Conservation (phyloP, 768 basidiomycete genomes). For the Leucocoprinus leucothites region DNA sequence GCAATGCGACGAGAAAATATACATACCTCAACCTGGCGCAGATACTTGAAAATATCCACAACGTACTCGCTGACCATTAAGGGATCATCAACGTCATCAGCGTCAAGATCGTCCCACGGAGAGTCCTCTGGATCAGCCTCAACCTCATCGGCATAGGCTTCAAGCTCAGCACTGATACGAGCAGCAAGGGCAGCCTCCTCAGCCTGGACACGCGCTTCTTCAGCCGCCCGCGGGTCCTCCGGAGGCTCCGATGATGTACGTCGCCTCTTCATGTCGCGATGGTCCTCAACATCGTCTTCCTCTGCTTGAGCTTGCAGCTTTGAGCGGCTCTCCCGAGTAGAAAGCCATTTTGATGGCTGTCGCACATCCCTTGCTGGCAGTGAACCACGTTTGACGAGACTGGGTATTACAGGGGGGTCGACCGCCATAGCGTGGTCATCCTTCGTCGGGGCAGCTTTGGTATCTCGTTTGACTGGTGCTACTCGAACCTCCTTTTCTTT, state of each 20-base stretch:
- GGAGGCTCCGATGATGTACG: conserved; percentile 65
- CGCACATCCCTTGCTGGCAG: conserved; percentile 26
- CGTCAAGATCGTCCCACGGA: conserved; percentile 89
- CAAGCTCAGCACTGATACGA: conserved; percentile 46
- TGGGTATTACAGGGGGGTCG: conserved; percentile 41
- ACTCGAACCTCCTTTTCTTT: conserved; percentile 19
- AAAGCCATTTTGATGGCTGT: neutral
- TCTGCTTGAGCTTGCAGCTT: conserved; percentile 14
- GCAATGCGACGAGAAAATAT: neutral
- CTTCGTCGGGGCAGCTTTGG: conserved; percentile 18
- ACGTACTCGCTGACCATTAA: conserved; percentile 98
- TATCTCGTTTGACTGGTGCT: conserved; percentile 25
- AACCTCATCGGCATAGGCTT: conserved; percentile 46
- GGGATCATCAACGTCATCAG: conserved; percentile 90
- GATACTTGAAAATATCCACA: conserved; percentile 87
- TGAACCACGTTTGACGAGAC: conserved; percentile 38
- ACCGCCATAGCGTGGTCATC: conserved; percentile 56
- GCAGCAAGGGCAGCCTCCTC: conserved; percentile 45
- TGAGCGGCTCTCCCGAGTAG: neutral
- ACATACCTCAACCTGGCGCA: conserved; percentile 83
- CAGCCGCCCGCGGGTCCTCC: conserved; percentile 38
- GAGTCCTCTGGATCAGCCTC: conserved; percentile 68
- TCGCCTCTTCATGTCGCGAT: conserved; percentile 69
- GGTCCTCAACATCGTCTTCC: conserved; percentile 50
- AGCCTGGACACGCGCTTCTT: conserved; percentile 34